Conservation (phyloP, 106 monocot genomes). For the Dendrobium chrysotoxum region DNA sequence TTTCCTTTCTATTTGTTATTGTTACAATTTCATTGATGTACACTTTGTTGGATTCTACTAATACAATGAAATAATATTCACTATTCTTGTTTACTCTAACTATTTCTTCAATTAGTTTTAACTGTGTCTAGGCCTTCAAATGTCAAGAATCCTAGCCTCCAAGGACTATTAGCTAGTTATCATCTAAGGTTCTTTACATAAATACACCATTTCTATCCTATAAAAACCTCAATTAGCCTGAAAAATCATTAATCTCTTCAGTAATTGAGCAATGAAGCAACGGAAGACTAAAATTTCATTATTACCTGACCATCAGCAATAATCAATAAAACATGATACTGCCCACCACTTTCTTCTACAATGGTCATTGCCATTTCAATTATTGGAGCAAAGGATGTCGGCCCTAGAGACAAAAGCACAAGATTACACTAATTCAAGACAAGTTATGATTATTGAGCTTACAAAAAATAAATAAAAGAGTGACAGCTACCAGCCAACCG, state of each 20-base stretch:
- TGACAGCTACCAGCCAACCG: slow-evolving; percentile 42
- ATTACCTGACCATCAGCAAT: slow-evolving; percentile 90
- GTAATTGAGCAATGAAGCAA: not conserved
- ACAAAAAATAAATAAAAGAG: not conserved
- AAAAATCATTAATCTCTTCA: not conserved
- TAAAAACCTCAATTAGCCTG: not conserved
- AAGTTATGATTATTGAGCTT: not conserved
- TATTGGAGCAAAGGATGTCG: slow-evolving; percentile 77
- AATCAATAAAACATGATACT: slow-evolving; percentile 84
- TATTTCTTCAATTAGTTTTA: no score
- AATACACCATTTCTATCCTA: no score
- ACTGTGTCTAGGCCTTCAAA: no score
- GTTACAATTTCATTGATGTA: no score
- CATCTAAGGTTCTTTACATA: no score
- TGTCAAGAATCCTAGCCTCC: no score
- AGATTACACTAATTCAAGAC: not conserved
- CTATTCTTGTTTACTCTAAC: no score
- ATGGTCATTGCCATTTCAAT: slow-evolving; percentile 74
- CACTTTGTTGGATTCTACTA: no score
- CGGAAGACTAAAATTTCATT: not conserved
- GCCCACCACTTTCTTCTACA: slow-evolving; percentile 60
- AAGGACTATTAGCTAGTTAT: no score
- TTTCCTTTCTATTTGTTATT: no score
- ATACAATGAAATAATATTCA: no score
- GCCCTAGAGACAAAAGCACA: slow-evolving; percentile 27